phyloP scores from a whole-genome alignment of 148 eudicot species.

The Gaultheria prostrata region DNA sequence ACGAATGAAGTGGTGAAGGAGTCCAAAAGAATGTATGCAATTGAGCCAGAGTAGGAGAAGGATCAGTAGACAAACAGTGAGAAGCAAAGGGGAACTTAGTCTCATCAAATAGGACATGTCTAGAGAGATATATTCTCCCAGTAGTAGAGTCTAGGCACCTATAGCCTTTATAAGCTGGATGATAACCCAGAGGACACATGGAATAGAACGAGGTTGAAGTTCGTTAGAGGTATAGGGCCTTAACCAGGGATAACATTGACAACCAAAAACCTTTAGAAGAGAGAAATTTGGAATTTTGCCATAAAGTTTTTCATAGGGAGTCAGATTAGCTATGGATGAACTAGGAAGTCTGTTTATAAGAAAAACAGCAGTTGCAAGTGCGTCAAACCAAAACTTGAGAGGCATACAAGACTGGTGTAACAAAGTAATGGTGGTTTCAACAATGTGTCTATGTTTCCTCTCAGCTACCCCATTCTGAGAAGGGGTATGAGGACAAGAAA shows the following conservation, averaged over 20 bases:
- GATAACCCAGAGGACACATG: neutral
- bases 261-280: neutral
- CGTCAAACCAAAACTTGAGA: neutral
- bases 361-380: neutral
- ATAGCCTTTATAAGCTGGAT: neutral
- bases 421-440: neutral
- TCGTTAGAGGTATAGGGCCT: neutral
- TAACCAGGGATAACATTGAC: neutral
- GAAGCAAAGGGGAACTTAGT: too few species aligned
- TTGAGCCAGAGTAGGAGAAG: too few species aligned
- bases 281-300: neutral
- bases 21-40: too few species aligned
- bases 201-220: neutral
- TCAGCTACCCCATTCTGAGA: neutral
- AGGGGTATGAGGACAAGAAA: neutral
- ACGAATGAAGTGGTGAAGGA: too few species aligned
- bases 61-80: too few species aligned
- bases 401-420: neutral
- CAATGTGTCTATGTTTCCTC: neutral
- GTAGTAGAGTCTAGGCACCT: too few species aligned
- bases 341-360: neutral
- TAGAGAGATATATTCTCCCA: too few species aligned
- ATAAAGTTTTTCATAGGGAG: neutral
- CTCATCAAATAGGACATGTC: too few species aligned
- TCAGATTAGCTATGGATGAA: neutral